A percentile compares a stretch with the other conserved stretches of the same genome.
phyloP scores from a whole-genome alignment of 805 yeast genomes.

The Candida lessepsii region DNA sequence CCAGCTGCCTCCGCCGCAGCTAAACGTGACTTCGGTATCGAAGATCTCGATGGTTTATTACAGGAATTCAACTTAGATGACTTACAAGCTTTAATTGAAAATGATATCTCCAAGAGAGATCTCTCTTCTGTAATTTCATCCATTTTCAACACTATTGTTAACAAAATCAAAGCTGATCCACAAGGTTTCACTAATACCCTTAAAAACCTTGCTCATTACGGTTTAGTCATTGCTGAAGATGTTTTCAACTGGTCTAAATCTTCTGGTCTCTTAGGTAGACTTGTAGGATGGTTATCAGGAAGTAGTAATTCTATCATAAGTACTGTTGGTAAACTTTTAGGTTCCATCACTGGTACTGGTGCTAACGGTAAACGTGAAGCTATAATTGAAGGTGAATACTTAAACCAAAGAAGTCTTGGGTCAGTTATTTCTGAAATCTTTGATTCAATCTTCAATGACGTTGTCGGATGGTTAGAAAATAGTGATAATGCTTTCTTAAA shows the following conservation, averaged over 20 bases:
- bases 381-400: background rate
- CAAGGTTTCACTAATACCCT: conserved; percentile 30
- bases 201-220: conserved; percentile 32
- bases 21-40: conserved; percentile 16
- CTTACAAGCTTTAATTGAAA: background rate
- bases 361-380: conserved; percentile 10
- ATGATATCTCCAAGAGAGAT: conserved; percentile 32
- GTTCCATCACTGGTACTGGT: conserved; percentile 26
- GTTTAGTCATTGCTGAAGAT: conserved; percentile 33
- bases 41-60: conserved; percentile 26
- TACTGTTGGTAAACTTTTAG: conserved; percentile 22
- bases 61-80: conserved; percentile 1
- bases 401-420: conserved; percentile 9
- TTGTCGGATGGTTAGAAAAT: conserved; percentile 28
- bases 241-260: conserved; percentile 37
- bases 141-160: conserved; percentile 29
- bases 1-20: conserved; percentile 18
- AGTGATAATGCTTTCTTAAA: conserved; percentile 17
- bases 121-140: conserved; percentile 24
- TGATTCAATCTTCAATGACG: conserved; percentile 28
- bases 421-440: conserved; percentile 23
- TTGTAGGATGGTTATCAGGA: conserved; percentile 28
- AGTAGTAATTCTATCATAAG: conserved; percentile 17
- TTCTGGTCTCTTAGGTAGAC: conserved; percentile 31
- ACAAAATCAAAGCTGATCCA: conserved; percentile 40